Conservation (phyloP, 2,329 filamentous ascomycete species). For the Trichoderma atroviride region DNA sequence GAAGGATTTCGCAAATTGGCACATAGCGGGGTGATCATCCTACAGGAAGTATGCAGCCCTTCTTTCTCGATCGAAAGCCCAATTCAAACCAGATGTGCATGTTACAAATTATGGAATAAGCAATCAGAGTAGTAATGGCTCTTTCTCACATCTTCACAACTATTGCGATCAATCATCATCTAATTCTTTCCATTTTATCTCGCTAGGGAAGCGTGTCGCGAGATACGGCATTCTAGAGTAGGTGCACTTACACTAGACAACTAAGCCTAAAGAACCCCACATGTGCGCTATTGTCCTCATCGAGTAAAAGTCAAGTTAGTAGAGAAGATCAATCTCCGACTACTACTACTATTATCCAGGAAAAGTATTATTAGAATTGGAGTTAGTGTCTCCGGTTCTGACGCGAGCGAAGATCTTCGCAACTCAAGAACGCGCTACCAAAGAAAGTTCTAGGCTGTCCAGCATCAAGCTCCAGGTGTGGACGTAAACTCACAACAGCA, state of each 20-base stretch:
- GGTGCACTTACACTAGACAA: neutral
- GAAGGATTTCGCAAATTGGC: neutral
- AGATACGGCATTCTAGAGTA: neutral
- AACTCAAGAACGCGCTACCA: neutral
- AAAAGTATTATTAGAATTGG: neutral
- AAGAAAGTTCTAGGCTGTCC: neutral
- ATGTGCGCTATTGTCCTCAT: constrained; percentile 3
- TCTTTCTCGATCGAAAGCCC: neutral
- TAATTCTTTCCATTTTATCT: neutral
- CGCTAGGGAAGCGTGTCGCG: neutral
- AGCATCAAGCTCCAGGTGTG: too few species aligned
- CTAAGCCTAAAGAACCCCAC: neutral
- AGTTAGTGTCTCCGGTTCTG: neutral
- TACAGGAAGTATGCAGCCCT: neutral
- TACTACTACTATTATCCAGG: neutral
- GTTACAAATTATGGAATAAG: neutral
- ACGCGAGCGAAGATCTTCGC: neutral
- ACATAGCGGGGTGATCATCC: neutral
- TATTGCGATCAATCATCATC: neutral
- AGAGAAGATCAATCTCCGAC: neutral
- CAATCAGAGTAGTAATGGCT: neutral
- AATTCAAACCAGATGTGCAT: neutral
- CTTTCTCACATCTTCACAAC: neutral
- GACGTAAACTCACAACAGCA: too few species aligned
- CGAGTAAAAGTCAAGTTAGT: neutral